A percentile compares a stretch with the other conserved stretches of the same genome.
phyloP scores from a whole-genome alignment of 495 filamentous ascomycete genomes.

The Neurospora hispaniola region DNA sequence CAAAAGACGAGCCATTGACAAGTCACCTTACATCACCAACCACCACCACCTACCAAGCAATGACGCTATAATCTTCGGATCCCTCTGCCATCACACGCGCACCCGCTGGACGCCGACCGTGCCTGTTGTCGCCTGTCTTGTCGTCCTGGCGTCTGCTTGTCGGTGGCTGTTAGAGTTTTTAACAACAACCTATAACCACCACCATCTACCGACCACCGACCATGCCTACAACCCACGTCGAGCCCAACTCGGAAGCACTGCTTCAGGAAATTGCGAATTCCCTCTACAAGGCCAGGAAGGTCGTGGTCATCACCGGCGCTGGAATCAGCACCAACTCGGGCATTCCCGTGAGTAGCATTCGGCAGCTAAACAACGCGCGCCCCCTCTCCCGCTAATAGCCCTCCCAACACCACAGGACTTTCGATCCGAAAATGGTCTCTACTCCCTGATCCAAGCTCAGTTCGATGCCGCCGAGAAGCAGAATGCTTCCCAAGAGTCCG shows the following conservation, averaged over 20 bases:
- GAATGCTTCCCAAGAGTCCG: constrained; percentile 4
- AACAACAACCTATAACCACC: not conserved
- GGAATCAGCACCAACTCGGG: constrained; percentile 66
- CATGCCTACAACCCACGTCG: constrained; percentile 48
- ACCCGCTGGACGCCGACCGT: not conserved
- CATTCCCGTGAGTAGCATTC: constrained; percentile 46
- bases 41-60: not conserved
- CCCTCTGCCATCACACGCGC: not conserved
- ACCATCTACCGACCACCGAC: constrained; percentile 1
- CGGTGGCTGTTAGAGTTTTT: not conserved
- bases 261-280: constrained; percentile 52
- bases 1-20: not conserved
- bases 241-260: constrained; percentile 34
- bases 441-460: constrained; percentile 55
- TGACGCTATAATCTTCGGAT: not conserved
- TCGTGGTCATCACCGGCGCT: constrained; percentile 58
- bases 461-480: constrained; percentile 35
- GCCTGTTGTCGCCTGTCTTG: not conserved
- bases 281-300: constrained; percentile 49
- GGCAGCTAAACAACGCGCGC: not conserved
- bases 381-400: constrained; percentile 14
- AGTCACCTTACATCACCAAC: not conserved
- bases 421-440: constrained; percentile 58
- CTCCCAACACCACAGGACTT: constrained; percentile 43
- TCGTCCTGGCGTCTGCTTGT: not conserved